A percentile compares a stretch with the other conserved stretches of the same genome.
phyloP scores from a whole-genome alignment of 352 stramenopile species.

The Phytophthora hibernalis region DNA sequence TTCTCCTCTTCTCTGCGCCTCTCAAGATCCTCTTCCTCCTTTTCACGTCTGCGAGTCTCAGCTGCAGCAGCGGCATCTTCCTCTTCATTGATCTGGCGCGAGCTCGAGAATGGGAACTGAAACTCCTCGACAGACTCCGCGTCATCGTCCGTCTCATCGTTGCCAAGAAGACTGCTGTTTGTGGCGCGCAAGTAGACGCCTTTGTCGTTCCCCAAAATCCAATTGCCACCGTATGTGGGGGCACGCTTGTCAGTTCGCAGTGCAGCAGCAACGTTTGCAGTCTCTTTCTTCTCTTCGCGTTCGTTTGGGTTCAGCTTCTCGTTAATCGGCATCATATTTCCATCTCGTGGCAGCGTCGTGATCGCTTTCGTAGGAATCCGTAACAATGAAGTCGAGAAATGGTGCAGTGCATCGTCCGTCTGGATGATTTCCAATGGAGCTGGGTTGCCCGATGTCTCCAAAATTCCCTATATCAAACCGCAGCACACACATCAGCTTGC shows the following conservation, averaged over 20 bases:
- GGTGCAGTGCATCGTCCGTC: conserved; percentile 64
- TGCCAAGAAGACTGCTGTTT: conserved; percentile 71
- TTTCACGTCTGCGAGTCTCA: conserved; percentile 36
- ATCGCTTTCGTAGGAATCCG: conserved; percentile 79
- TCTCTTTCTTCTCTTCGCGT: conserved; percentile 25
- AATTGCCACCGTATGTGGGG: conserved; percentile 69
- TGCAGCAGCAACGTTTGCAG: conserved; percentile 6
- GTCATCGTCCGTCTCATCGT: conserved; percentile 72
- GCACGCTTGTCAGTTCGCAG: conserved; percentile 20
- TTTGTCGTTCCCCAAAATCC: conserved; percentile 84
- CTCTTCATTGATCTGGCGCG: conserved; percentile 41
- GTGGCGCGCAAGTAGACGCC: conserved; percentile 78
- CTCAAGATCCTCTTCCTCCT: conserved; percentile 48
- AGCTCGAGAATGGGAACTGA: conserved; percentile 53
- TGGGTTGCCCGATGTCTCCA: conserved; percentile 49
- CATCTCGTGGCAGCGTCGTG: conserved; percentile 77
- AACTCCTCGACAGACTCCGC: conserved; percentile 57
- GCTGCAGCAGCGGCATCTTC: conserved; percentile 42
- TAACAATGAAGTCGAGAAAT: conserved; percentile 71
- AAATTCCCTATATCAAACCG: conserved; percentile 43
- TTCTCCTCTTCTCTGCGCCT: conserved; percentile 44
- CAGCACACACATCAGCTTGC: not conserved
- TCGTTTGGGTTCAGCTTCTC: conserved; percentile 40
- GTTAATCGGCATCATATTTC: conserved; percentile 55
- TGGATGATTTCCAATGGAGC: conserved; percentile 58